Evolutionary conservation across 2,329 filamentous ascomycete species (phyloP).

Genomic region (Byssothecium circinans): DNA sequence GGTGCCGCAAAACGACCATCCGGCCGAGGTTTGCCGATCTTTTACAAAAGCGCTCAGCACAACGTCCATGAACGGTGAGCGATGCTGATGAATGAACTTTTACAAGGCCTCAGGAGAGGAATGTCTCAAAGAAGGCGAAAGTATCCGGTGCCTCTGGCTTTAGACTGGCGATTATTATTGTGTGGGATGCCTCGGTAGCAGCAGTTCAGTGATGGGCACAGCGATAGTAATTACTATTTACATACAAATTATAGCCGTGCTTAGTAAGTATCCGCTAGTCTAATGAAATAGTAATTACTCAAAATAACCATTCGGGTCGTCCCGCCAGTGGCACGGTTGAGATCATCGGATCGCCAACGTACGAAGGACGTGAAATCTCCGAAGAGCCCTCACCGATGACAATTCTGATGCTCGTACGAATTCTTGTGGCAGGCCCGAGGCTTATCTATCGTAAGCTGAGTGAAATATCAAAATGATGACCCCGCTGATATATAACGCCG

Average conservation of each 20-base stretch:
- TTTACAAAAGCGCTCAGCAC: not conserved
- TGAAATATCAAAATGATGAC: too few relatives aligned
- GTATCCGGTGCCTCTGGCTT: too few relatives aligned
- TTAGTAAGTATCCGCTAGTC: too few relatives aligned
- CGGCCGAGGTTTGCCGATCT: not conserved
- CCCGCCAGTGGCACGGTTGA: not conserved
- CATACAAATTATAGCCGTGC: too few relatives aligned
- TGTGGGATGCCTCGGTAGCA: not conserved
- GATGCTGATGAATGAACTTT: not conserved
- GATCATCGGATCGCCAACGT: not conserved
- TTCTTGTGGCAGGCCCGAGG: not conserved
- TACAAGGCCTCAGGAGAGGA: too few relatives aligned
- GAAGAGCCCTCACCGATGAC: not conserved
- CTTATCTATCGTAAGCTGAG: not conserved
- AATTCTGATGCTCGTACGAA: constrained; percentile 6
- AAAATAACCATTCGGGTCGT: too few relatives aligned
- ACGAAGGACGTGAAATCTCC: not conserved
- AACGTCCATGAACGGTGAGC: not conserved
- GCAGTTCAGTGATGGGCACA: not conserved
- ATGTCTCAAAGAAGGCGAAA: not conserved
- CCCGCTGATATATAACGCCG: too few relatives aligned
- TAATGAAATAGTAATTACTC: too few relatives aligned
- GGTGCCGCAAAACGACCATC: not conserved
- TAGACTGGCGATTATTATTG: not conserved
- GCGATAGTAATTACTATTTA: too few relatives aligned